A percentile compares a stretch with the other conserved stretches of the same genome.
phyloP scores from a whole-genome alignment of 768 basidiomycete species.

The Boletus fagicola region DNA sequence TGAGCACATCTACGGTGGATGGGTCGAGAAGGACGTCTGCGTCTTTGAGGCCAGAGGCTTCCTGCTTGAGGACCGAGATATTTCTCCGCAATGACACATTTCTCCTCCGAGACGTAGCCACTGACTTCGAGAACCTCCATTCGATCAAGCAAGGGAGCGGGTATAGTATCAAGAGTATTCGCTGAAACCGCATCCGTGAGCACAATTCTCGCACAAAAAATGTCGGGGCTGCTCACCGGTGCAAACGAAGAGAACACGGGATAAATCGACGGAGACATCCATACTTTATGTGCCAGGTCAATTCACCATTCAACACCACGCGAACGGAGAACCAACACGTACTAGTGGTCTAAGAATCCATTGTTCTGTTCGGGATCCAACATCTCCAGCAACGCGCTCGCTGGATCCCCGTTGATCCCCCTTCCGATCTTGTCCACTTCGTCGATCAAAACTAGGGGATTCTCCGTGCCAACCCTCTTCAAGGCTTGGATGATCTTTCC shows the following conservation, averaged over 20 bases:
- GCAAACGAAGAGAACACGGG: constrained; percentile 95
- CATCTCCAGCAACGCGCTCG: constrained; percentile 90
- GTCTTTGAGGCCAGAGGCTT: constrained; percentile 79
- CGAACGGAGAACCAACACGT: constrained; percentile 31
- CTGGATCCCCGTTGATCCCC: constrained; percentile 89
- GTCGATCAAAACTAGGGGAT: constrained; percentile 91
- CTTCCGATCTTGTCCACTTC: constrained; percentile 96
- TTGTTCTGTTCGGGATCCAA: constrained; percentile 94
- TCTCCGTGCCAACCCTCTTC: constrained; percentile 91
- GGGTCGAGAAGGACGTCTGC: constrained; percentile 80
- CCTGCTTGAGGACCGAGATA: constrained; percentile 92
- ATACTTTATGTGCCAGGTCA: constrained; percentile 55
- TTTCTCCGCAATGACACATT: constrained; percentile 79
- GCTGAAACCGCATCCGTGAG: constrained; percentile 41
- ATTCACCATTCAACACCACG: background rate
- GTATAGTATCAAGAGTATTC: constrained; percentile 90
- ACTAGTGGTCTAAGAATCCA: constrained; percentile 95
- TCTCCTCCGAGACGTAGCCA: constrained; percentile 94
- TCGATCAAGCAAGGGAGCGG: constrained; percentile 88
- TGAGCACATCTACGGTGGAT: constrained; percentile 78
- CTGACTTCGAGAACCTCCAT: constrained; percentile 97
- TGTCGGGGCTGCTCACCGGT: constrained; percentile 47
- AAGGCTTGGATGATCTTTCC: constrained; percentile 95
- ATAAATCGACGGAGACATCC: constrained; percentile 96
- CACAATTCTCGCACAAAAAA: background rate